Evolutionary conservation across 192 early-diverging fungal species (phyloP).

Genomic region (Entomortierella beljakovae): DNA sequence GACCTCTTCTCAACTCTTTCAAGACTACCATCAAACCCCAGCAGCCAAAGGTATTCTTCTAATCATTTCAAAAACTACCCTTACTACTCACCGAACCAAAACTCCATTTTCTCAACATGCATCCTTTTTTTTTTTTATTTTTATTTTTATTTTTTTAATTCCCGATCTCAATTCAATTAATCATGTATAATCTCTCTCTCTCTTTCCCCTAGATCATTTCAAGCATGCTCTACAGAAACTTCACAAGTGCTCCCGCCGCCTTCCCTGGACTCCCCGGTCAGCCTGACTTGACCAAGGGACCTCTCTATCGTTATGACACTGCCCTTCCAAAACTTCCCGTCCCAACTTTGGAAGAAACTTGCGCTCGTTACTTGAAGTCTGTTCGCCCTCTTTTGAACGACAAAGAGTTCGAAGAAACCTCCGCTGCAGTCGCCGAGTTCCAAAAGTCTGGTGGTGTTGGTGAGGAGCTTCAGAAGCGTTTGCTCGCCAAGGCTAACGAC

Average conservation of each 20-base stretch:
- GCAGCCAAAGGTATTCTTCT: conserved; percentile 41
- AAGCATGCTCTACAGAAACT: conserved; percentile 57
- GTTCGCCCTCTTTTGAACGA: conserved; percentile 79
- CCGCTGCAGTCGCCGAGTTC: conserved; percentile 81
- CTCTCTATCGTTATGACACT: conserved; percentile 79
- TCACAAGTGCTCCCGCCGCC: conserved; percentile 39
- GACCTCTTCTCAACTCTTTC: conserved; percentile 53
- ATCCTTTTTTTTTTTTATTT: neutral
- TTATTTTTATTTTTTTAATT: neutral
- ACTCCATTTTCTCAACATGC: neutral
- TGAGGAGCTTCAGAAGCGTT: conserved; percentile 85
- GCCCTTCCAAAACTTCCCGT: conserved; percentile 92
- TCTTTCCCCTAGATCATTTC: conserved; percentile 27
- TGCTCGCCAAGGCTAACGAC: conserved; percentile 79
- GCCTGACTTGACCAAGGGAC: conserved; percentile 60
- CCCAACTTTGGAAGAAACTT: conserved; percentile 84
- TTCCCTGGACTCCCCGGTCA: conserved; percentile 31
- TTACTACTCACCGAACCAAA: neutral
- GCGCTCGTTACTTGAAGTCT: conserved; percentile 83
- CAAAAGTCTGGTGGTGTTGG: conserved; percentile 83
- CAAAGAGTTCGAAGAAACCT: conserved; percentile 77
- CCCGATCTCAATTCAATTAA: too few species aligned
- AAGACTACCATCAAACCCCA: conserved; percentile 46
- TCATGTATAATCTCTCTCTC: neutral
- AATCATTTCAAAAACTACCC: neutral